Conservation (phyloP, 352 stramenopile species). For the Globisporangium orthogonon region DNA sequence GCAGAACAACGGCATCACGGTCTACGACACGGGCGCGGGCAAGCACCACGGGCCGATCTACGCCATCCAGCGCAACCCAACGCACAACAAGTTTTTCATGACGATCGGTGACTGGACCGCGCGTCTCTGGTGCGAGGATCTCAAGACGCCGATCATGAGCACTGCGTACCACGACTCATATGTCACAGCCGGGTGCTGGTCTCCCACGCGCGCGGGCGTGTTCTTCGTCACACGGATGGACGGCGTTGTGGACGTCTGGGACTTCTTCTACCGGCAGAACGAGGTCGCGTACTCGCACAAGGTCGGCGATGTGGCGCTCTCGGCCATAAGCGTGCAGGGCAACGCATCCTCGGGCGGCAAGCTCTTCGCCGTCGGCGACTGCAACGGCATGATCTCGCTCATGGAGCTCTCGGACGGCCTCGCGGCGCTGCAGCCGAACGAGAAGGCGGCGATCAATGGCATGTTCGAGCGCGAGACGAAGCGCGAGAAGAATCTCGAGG, state of each 20-base stretch:
- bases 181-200: constrained; percentile 95
- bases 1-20: constrained; percentile 95
- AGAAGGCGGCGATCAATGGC: constrained; percentile 92
- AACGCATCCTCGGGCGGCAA: constrained; percentile 86
- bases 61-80: constrained; percentile 94
- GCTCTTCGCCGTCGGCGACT: constrained; percentile 93
- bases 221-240: constrained; percentile 97
- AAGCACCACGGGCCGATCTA: constrained; percentile 96
- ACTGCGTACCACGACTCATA: constrained; percentile 96
- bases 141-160: constrained; percentile 97
- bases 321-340: constrained; percentile 91
- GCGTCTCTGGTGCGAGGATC: constrained; percentile 94
- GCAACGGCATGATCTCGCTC: constrained; percentile 94
- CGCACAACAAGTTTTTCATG: constrained; percentile 98
- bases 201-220: constrained; percentile 91
- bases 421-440: constrained; percentile 86
- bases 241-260: constrained; percentile 96
- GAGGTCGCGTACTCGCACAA: constrained; percentile 97
- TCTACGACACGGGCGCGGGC: constrained; percentile 92
- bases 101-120: constrained; percentile 97
- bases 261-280: constrained; percentile 97
- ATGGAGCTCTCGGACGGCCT: constrained; percentile 94
- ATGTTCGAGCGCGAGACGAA: constrained; percentile 98
- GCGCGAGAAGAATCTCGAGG: constrained; percentile 93
- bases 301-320: constrained; percentile 90